A percentile compares a stretch with the other conserved stretches of the same genome.
Evolutionary conservation across 2,329 filamentous ascomycete genomes (phyloP).

Genomic region (Huntiella decipiens): DNA sequence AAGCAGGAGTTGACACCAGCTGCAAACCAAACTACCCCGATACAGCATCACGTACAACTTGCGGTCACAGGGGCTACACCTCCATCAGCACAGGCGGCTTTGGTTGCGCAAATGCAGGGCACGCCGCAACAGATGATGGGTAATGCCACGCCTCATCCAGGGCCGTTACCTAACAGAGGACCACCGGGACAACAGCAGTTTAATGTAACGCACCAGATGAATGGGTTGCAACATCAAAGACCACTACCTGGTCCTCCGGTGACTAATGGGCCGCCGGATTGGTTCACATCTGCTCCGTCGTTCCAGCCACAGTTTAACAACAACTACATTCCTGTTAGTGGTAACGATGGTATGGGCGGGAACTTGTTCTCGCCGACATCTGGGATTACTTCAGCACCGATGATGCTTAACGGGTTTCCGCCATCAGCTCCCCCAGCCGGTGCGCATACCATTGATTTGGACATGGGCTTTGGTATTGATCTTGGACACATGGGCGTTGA

Average conservation of each 20-base stretch:
- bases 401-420: conserved; percentile 16
- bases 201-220: conserved; percentile 9
- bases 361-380: conserved; percentile 21
- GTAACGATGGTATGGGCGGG: conserved; percentile 5
- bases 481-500: conserved; percentile 14
- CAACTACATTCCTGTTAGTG: conserved; percentile 1
- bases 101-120: conserved; percentile 2
- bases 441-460: conserved; percentile 7
- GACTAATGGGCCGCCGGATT: not conserved
- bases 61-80: conserved; percentile 14
- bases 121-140: conserved; percentile 7
- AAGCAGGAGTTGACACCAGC: conserved; percentile 5
- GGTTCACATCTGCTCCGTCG: conserved; percentile 12
- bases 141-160: conserved; percentile 2
- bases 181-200: conserved; percentile 9
- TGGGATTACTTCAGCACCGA: conserved; percentile 22
- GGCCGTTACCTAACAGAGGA: conserved; percentile 3
- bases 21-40: conserved; percentile 4
- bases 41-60: conserved; percentile 14
- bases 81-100: not conserved
- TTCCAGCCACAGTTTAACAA: conserved; percentile 9
- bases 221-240: conserved; percentile 14
- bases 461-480: conserved; percentile 17
- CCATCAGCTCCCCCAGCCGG: conserved; percentile 10
- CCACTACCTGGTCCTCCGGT: conserved; percentile 15